phyloP scores from a whole-genome alignment of 176 grass and related monocot genomes.

The Puccinellia tenuiflora region DNA sequence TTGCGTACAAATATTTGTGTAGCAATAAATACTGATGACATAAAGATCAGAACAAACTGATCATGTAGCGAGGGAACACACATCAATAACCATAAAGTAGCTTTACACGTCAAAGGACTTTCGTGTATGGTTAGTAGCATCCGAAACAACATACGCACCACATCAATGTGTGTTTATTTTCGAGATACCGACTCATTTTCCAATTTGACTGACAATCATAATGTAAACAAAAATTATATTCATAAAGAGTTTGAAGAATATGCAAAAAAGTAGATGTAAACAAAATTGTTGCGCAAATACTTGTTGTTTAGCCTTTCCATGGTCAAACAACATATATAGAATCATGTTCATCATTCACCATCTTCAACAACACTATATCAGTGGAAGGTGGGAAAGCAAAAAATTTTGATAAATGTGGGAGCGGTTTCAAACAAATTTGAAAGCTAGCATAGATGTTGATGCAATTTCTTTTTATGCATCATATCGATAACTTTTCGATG shows the following conservation, averaged over 20 bases:
- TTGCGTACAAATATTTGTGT: neutral
- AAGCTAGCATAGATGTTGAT: neutral
- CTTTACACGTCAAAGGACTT: neutral
- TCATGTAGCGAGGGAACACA: rapidly evolving
- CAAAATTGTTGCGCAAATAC: too few species aligned
- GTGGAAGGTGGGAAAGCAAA: rapidly evolving
- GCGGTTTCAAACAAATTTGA: too few species aligned
- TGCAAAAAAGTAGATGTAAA: too few species aligned
- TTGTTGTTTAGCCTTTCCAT: neutral
- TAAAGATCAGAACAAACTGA: neutral
- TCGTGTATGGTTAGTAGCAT: too few species aligned
- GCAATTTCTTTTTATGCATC: neutral
- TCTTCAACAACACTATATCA: neutral
- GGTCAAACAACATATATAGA: neutral
- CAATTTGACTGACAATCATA: too few species aligned
- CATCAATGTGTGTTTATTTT: neutral
- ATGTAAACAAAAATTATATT: too few species aligned
- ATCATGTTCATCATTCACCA: neutral
- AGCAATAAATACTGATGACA: neutral
- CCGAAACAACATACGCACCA: neutral
- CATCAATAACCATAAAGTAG: neutral
- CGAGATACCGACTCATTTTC: too few species aligned
- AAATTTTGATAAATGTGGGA: neutral
- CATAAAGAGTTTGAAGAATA: too few species aligned
- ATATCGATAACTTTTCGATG: neutral